A percentile compares a stretch with the other conserved stretches of the same genome.
These are phyloP conservation scores for Kalmusia sp. DNA, from an alignment of 2,329 filamentous ascomycete species.

Conservation along the genomic window DNA sequence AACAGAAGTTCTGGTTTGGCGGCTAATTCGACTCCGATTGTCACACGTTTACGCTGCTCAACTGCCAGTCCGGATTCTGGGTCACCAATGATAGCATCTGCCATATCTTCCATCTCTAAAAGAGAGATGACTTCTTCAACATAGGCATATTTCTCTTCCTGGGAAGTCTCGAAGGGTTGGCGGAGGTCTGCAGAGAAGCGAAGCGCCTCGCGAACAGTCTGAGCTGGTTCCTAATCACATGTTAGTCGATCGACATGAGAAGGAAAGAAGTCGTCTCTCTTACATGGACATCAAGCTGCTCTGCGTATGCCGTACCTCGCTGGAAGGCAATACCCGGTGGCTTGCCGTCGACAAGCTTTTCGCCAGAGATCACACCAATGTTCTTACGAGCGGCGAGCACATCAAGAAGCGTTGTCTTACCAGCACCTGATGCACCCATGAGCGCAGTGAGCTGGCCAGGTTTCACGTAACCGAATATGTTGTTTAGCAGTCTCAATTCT, in stretches of 20 bases:
- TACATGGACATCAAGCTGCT: conserved; percentile 69
- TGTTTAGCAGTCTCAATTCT: conserved; percentile 61
- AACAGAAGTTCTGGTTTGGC: conserved; percentile 75
- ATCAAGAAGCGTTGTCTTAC: conserved; percentile 85
- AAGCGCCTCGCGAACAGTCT: conserved; percentile 70
- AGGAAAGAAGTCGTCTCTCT: background rate
- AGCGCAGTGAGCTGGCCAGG: conserved; percentile 62
- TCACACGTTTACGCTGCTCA: conserved; percentile 72
- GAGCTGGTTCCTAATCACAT: conserved; percentile 55
- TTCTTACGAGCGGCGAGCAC: conserved; percentile 72
- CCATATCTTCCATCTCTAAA: conserved; percentile 70
- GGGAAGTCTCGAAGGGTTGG: conserved; percentile 65
- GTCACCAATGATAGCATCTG: conserved; percentile 70
- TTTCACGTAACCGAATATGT: conserved; percentile 63
- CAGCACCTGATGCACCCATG: conserved; percentile 66
- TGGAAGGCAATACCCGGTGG: conserved; percentile 67
- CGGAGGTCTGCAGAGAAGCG: conserved; percentile 71
- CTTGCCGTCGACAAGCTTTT: conserved; percentile 68
- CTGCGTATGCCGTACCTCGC: conserved; percentile 68
- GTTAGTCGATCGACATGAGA: background rate
- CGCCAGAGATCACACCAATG: conserved; percentile 68
- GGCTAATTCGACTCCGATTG: conserved; percentile 67
- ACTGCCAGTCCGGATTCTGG: conserved; percentile 67
- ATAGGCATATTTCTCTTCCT: conserved; percentile 68
- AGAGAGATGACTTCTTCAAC: conserved; percentile 71